Evolutionary conservation across 2,329 filamentous ascomycete species (phyloP).

Genomic region (Penicillium sp.): DNA sequence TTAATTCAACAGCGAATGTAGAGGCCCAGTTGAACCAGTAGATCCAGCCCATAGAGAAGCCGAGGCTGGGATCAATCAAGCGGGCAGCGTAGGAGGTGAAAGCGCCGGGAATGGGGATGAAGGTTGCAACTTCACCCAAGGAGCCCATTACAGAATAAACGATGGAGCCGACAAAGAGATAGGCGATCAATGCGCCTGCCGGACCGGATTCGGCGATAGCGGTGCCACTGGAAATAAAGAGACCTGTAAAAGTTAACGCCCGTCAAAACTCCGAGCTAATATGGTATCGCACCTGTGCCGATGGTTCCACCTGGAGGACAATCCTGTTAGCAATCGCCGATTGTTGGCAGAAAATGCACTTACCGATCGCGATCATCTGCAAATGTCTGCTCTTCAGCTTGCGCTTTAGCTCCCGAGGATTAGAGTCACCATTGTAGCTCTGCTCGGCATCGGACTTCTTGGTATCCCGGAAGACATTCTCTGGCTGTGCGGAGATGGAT

Average conservation of each 20-base stretch:
- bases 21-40: conserved; percentile 79
- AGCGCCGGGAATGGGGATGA: conserved; percentile 72
- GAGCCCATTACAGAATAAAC: conserved; percentile 73
- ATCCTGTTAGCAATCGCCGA: conserved; percentile 7
- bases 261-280: background rate
- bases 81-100: conserved; percentile 75
- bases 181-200: conserved; percentile 66
- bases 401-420: conserved; percentile 23
- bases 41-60: conserved; percentile 78
- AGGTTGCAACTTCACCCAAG: conserved; percentile 70
- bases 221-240: conserved; percentile 68
- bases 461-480: conserved; percentile 15
- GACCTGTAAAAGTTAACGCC: conserved; percentile 44
- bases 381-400: conserved; percentile 26
- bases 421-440: conserved; percentile 11
- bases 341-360: background rate
- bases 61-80: conserved; percentile 70
- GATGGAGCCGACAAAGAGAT: conserved; percentile 68
- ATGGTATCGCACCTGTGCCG: conserved; percentile 20
- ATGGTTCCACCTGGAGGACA: conserved; percentile 22
- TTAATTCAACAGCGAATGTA: conserved; percentile 73
- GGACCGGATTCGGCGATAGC: conserved; percentile 66
- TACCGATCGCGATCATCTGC: conserved; percentile 29
- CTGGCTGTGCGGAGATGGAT: conserved; percentile 3
- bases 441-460: conserved; percentile 22